Base-by-base conservation (phyloP, 495 filamentous ascomycete genomes). In the Podospora conica region DNA sequence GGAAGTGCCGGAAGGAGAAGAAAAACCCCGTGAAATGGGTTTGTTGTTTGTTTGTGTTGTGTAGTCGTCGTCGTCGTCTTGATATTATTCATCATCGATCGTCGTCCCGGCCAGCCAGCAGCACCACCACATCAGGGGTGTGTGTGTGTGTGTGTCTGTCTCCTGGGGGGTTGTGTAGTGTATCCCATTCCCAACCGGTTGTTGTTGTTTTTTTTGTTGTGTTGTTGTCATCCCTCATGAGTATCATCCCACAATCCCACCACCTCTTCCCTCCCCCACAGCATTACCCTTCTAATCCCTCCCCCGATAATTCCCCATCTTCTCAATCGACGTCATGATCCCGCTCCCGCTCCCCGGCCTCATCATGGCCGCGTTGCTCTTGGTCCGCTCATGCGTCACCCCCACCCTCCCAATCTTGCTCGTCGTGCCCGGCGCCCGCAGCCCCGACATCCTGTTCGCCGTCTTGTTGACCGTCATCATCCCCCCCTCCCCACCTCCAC, bases 261-360 rank as follows among this genome's bases (percentile, higher is more conserved):
- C 25, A 29, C 29, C 25, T n/a, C n/a, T n/a, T n/a, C n/a, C n/a
- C n/a, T n/a, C 57, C 27, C 11, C 54, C 55, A 20, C 21, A n/a
- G n/a, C 18, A n/a, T 1, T 28, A 58, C 65, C 54, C 28, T 3
- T 59, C 59, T 33, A 48, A n/a, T 57, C 64, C 40, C 56, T 56
- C 29, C 66, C 33, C 23, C 77, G 71, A 66, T 82, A 80, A 62
- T 74, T 79, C 15, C 87, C 87, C 87, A 89, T 90, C 74, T 85
- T 82, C 77, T 90, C 88, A 76, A 90, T 89, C 7, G 86, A 88
- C 56, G 83, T 85, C 88, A 90, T 88, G 66, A 90, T 88, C 53
- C 82, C 61, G 18, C 63, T 83, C 29, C 77, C 80, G 61, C 78
- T 78, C 59, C 76, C 75, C 20, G 79, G 79, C 65, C 81, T 69